These are phyloP conservation scores for Carex arenaria DNA, from an alignment of 202 grass and related monocot species.

Conservation along the genomic window DNA sequence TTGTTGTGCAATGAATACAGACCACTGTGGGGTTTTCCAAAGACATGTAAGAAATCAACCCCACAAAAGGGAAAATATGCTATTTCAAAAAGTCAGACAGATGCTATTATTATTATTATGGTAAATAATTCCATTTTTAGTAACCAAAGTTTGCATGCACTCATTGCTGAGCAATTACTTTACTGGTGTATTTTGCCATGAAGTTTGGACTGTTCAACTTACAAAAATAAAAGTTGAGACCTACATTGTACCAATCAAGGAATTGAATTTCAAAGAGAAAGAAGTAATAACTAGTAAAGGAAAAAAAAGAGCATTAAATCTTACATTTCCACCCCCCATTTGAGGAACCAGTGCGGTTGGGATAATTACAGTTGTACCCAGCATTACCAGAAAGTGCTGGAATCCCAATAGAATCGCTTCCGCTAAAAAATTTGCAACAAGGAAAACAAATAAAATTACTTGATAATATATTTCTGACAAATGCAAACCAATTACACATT, in stretches of 20 bases:
- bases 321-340: slow-evolving; percentile 99
- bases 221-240: not conserved
- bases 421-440: slow-evolving; percentile 45
- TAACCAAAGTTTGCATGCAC: not conserved
- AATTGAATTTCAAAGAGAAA: not conserved
- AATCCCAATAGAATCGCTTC: slow-evolving; percentile 98
- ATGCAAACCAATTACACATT: not conserved
- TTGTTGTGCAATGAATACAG: not conserved
- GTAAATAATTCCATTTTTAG: not conserved
- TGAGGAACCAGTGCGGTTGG: slow-evolving; percentile 98
- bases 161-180: not conserved
- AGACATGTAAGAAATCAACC: not conserved
- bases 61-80: not conserved
- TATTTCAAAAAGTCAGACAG: not conserved
- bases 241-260: not conserved
- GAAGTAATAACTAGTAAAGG: not conserved
- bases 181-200: not conserved
- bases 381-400: slow-evolving; percentile 96
- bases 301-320: slow-evolving; percentile 4
- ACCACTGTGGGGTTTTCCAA: not conserved
- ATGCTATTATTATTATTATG: not conserved
- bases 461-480: not conserved
- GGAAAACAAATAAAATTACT: not conserved
- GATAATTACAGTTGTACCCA: slow-evolving; percentile 96
- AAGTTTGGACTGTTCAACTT: not conserved